Evolutionary conservation across 2,329 filamentous ascomycete species (phyloP).

Genomic region (Penicillium sp.): DNA sequence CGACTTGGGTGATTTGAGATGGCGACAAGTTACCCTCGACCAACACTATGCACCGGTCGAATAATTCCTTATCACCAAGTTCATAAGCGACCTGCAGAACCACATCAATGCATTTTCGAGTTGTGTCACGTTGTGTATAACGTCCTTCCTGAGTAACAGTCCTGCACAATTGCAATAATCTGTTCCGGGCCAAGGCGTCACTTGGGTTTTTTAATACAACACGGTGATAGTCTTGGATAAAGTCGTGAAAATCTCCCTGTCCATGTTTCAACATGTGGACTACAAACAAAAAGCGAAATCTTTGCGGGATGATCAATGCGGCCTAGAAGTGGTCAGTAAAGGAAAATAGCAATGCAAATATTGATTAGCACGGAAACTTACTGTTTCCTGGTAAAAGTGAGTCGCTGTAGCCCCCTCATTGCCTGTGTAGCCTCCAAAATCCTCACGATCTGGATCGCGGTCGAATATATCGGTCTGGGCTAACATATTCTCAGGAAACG

Average conservation of each 20-base stretch:
- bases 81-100: slow-evolving; percentile 1
- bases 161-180: slow-evolving; percentile 2
- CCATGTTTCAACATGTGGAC: not conserved
- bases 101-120: not conserved
- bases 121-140: not conserved
- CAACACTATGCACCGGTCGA: not conserved
- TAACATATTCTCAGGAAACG: slow-evolving; percentile 11
- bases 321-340: not conserved
- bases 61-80: not conserved
- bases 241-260: not conserved
- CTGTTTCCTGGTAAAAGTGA: slow-evolving; percentile 23
- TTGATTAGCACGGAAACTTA: slow-evolving; percentile 7
- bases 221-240: not conserved
- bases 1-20: not conserved
- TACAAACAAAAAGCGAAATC: slow-evolving; percentile 2
- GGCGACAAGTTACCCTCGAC: not conserved
- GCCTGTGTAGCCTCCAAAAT: slow-evolving; percentile 22
- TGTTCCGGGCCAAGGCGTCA: not conserved
- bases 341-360: not conserved
- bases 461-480: slow-evolving; percentile 15
- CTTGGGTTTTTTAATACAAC: not conserved
- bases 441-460: slow-evolving; percentile 19
- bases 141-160: not conserved
- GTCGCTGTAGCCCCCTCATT: slow-evolving; percentile 23
- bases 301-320: slow-evolving; percentile 6